phyloP scores from a whole-genome alignment of 176 grass and related monocot species.

The Neostapfia colusana region DNA sequence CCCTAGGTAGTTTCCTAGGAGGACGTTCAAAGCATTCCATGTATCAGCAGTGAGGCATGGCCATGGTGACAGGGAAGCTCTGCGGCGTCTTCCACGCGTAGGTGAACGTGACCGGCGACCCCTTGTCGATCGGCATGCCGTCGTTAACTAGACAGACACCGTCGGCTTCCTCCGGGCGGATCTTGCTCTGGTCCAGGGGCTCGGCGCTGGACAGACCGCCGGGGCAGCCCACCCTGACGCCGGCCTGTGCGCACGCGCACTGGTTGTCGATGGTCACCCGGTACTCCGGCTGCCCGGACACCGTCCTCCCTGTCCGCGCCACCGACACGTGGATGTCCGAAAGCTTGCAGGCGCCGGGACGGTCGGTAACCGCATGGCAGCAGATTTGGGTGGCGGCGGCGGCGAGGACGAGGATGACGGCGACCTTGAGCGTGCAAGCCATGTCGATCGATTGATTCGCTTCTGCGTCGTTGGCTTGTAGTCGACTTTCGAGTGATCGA shows the following conservation, averaged over 20 bases:
- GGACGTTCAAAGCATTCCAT: too few relatives aligned
- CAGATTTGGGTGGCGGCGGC: neutral
- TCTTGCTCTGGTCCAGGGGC: neutral
- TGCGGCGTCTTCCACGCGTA: constrained; percentile 3
- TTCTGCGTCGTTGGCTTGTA: neutral
- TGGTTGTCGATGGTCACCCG: constrained; percentile 14
- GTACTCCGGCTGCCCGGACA: constrained; percentile 18
- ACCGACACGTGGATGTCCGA: constrained; percentile 1
- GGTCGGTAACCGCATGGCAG: neutral
- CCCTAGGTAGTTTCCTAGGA: too few relatives aligned
- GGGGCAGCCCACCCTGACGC: neutral
- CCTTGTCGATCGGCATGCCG: neutral
- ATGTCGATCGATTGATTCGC: neutral
- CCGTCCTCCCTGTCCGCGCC: neutral
- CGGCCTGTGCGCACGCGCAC: constrained; percentile 1
- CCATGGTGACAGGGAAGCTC: neutral
- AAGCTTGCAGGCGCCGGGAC: neutral
- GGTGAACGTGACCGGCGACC: constrained; percentile 1
- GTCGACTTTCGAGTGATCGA: neutral
- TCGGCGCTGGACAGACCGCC: neutral
- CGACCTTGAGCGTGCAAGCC: neutral
- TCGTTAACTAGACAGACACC: neutral
- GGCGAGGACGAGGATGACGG: neutral
- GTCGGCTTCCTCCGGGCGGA: neutral
- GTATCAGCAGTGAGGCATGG: neutral